Conservation (phyloP, 257 asterid species). For the Solanum bulbocastanum region DNA sequence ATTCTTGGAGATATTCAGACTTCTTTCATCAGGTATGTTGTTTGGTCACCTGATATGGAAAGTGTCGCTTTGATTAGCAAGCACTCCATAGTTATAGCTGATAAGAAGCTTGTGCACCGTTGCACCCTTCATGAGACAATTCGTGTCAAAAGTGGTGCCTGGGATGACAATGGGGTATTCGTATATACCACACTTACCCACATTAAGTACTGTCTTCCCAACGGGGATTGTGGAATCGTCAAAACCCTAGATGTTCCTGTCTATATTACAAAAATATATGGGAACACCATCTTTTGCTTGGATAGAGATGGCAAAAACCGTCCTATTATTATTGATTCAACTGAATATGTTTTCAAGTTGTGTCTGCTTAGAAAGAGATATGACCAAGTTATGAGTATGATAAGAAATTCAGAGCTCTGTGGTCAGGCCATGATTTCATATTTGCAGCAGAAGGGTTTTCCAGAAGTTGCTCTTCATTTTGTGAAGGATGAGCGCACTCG, state of each 20-base stretch:
- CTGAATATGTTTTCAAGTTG: constrained; percentile 75
- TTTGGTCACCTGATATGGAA: constrained; percentile 96
- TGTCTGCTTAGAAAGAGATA: constrained; percentile 66
- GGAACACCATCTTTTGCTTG: constrained; percentile 84
- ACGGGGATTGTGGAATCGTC: constrained; percentile 92
- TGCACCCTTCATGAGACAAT: constrained; percentile 97
- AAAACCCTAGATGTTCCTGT: constrained; percentile 89
- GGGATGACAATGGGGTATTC: constrained; percentile 97
- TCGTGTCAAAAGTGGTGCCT: constrained; percentile 96
- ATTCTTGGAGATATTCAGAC: constrained; percentile 82
- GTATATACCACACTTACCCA: constrained; percentile 87
- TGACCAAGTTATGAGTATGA: constrained; percentile 96
- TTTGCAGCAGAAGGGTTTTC: constrained; percentile 98
- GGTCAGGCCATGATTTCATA: constrained; percentile 99
- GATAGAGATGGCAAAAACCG: constrained; percentile 93
- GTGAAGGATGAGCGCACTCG: constrained; percentile 92
- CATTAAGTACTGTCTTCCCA: constrained; percentile 93
- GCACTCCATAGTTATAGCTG: constrained; percentile 90
- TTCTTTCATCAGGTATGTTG: constrained; percentile 70
- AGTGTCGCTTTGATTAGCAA: constrained; percentile 90
- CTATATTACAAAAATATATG: constrained; percentile 76
- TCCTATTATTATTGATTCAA: constrained; percentile 81
- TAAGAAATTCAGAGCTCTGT: constrained; percentile 82
- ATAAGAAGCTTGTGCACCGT: constrained; percentile 81
- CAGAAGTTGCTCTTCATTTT: constrained; percentile 93